A percentile compares a stretch with the other conserved stretches of the same genome.
phyloP scores from a whole-genome alignment of 2,329 filamentous ascomycete species.

The Talaromyces sp. region DNA sequence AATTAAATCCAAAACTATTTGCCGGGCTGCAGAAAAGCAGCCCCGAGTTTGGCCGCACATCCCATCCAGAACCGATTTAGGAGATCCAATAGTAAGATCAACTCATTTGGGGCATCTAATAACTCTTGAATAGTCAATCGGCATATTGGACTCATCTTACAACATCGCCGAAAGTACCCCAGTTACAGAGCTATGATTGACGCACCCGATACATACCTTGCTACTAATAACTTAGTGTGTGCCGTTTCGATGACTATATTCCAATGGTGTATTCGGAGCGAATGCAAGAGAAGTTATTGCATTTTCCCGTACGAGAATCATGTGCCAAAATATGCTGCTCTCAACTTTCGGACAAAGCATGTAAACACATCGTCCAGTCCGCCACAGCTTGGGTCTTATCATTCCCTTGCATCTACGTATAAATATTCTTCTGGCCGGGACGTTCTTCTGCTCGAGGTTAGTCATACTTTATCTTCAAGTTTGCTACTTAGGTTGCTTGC shows the following conservation, averaged over 20 bases:
- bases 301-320: background rate
- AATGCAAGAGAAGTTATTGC: background rate
- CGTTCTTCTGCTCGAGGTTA: background rate
- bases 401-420: conserved; percentile 2
- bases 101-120: background rate
- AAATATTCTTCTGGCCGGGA: background rate
- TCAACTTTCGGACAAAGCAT: background rate
- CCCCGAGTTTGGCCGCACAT: background rate
- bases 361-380: background rate
- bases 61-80: background rate
- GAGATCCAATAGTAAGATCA: background rate
- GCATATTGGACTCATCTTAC: background rate
- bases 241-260: background rate
- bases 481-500: background rate
- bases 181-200: background rate
- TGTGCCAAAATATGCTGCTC: background rate
- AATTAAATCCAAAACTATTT: conserved; percentile 6
- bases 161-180: background rate
- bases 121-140: background rate
- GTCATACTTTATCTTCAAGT: background rate
- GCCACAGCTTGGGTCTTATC: background rate
- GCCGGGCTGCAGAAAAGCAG: background rate
- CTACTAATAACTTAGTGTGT: background rate
- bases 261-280: background rate
- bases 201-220: background rate